Evolutionary conservation across 352 stramenopile genomes (phyloP).

Genomic region (Globisporangium acanthophoron): DNA sequence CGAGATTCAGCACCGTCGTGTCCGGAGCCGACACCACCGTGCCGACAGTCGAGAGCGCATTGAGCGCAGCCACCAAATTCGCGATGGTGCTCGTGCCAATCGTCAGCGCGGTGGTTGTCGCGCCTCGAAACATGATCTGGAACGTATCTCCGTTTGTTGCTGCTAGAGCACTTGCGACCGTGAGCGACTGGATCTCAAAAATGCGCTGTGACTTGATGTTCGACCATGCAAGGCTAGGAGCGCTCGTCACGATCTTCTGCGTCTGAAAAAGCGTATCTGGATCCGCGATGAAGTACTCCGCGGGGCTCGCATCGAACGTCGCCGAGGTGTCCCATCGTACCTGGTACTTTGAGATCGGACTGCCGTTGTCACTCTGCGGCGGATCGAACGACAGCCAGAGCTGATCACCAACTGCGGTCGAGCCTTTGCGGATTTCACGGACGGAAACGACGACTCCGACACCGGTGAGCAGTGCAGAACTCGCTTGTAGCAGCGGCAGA

Average conservation of each 20-base stretch:
- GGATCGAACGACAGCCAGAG: constrained; percentile 76
- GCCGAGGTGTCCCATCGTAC: constrained; percentile 62
- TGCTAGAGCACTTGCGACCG: constrained; percentile 18
- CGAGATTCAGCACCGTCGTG: constrained; percentile 14
- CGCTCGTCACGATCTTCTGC: constrained; percentile 46
- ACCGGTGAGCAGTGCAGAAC: constrained; percentile 27
- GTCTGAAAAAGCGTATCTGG: constrained; percentile 42
- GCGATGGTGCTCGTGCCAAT: constrained; percentile 29
- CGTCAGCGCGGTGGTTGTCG: constrained; percentile 19
- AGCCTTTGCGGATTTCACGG: constrained; percentile 55
- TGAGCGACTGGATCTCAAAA: constrained; percentile 42
- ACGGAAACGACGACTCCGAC: constrained; percentile 37
- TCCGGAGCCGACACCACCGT: constrained; percentile 34
- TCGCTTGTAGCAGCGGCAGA: constrained; percentile 37
- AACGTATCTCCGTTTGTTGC: constrained; percentile 24
- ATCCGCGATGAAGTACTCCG: constrained; percentile 44
- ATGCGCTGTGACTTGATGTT: constrained; percentile 21
- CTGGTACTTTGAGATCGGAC: constrained; percentile 56
- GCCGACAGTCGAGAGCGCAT: constrained; percentile 35
- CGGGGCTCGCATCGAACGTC: constrained; percentile 42
- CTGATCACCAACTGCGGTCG: constrained; percentile 62
- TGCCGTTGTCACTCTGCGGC: constrained; percentile 53
- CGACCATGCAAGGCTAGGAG: constrained; percentile 57
- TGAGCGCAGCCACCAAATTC: constrained; percentile 28
- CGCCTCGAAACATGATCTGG: constrained; percentile 48